Base-by-base conservation (phyloP, 1,139 yeast genomes). In the Debaryomyces fabryi region DNA sequence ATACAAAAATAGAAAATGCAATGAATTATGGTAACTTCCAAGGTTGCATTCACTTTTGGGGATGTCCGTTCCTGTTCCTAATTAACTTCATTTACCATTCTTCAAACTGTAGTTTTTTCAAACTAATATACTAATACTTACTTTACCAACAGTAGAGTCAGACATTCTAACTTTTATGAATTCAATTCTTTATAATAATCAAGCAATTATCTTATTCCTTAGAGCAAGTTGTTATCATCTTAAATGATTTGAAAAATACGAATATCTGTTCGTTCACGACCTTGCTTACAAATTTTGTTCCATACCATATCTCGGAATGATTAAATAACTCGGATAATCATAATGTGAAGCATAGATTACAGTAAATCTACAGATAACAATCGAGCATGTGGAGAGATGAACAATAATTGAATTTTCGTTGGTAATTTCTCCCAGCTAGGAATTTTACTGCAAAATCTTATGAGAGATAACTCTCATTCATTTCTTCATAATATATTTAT, bases 111-210 rank as follows among this genome's bases (percentile, higher is more conserved):
- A 16, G 20, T 6, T 2, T 18, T 13, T 4, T 12, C 18, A 10
- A 13, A 30, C 4, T 25, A 12, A 13, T 12, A 13, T 34, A 9
- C n/a, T 32, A 8, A 12, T 43, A 68, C 75, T 42, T 66, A 69
- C 75, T 57, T 70, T 69, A 59, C 74, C 75, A 52, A 59, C 65
- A 42, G 74, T 69, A 27, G 68, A 64, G 47, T 62, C 65, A 46
- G 64, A 58, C 67, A 63, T 63, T 13, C 8, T 49, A 18, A 7
- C 13, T 10, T 25, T 23, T 10, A 15, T 35, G n/a, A 18, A 36
- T 21, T 37, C 29, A 18, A 32, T 21, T 25, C 10, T 21, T 25
- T 44, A 40, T 25, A 27, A 25, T 15, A 13, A 38, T 2, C 2
- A 32, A 32, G 35, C 21, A 34, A 34, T 34, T 34, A n/a, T 16